Conservation (phyloP, 768 basidiomycete species). For the Mycena rosella region DNA sequence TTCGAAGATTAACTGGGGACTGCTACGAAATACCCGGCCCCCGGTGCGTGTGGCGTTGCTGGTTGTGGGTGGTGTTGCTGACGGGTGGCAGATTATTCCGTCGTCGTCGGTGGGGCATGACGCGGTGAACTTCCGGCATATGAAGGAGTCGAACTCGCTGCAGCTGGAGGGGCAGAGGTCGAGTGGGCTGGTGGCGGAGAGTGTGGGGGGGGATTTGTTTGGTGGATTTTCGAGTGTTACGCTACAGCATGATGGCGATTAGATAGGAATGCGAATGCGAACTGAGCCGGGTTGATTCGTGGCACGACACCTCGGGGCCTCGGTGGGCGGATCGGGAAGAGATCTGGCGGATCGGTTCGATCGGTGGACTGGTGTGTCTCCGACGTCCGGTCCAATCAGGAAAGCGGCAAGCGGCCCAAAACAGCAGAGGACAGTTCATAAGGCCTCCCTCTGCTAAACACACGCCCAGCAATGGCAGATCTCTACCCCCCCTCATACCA, state of each 20-base stretch:
- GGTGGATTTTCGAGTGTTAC: constrained; percentile 93
- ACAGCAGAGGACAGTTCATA: constrained; percentile 17
- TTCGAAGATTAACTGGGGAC: constrained; percentile 94
- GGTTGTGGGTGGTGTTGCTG: constrained; percentile 31
- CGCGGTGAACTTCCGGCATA: constrained; percentile 89
- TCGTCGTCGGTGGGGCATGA: constrained; percentile 82
- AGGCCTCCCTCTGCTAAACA: constrained; percentile 26
- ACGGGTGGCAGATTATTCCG: constrained; percentile 79
- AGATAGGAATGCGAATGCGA: constrained; percentile 1
- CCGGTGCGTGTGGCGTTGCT: constrained; percentile 72
- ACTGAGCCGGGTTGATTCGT: neutral
- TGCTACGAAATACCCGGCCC: constrained; percentile 91
- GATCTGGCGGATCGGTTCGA: neutral
- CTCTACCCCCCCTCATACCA: constrained; percentile 58
- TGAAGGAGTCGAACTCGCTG: constrained; percentile 92
- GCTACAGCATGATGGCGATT: constrained; percentile 84
- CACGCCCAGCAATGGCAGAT: constrained; percentile 62
- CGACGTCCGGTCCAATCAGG: constrained; percentile 24
- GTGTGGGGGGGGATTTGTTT: constrained; percentile 77
- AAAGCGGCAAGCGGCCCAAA: constrained; percentile 11
- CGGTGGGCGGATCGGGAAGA: too few species aligned
- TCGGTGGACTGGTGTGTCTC: constrained; percentile 8
- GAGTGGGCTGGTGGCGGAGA: constrained; percentile 53
- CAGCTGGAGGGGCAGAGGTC: constrained; percentile 77
- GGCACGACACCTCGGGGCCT: constrained; percentile 5